phyloP scores from a whole-genome alignment of 305 asterid genomes.

The Rubia peregrina region DNA sequence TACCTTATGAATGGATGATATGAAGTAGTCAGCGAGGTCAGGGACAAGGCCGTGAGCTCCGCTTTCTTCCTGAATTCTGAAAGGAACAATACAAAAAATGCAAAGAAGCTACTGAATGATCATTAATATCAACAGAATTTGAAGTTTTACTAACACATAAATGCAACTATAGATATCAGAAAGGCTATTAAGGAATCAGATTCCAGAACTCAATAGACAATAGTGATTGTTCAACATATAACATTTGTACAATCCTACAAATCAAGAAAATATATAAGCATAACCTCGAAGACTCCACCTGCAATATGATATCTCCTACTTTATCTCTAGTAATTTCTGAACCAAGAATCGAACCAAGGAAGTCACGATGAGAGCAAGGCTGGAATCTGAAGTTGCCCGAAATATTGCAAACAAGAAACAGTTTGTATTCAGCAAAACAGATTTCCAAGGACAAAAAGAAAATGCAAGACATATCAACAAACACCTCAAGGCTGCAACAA shows the following conservation, averaged over 20 bases:
- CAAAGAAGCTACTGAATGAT: neutral
- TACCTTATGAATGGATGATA: conserved; percentile 74
- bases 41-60: conserved; percentile 90
- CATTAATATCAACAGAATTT: neutral
- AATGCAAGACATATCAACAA: conserved; percentile 4
- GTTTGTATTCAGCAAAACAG: conserved; percentile 7
- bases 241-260: neutral
- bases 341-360: conserved; percentile 89
- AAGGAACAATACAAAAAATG: conserved; percentile 3
- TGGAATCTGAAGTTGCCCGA: conserved; percentile 81
- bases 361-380: conserved; percentile 85
- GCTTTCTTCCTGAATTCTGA: conserved; percentile 56
- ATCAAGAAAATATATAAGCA: no score
- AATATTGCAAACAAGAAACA: conserved; percentile 41
- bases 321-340: conserved; percentile 83
- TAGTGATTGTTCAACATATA: neutral
- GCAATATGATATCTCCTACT: conserved; percentile 79
- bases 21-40: conserved; percentile 74
- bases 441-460: neutral
- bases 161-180: no score
- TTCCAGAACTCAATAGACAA: neutral
- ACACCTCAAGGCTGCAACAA: conserved; percentile 78
- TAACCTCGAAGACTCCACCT: conserved; percentile 34
- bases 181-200: neutral
- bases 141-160: neutral